Conservation (phyloP, 208 protist species). For the Blechomonas ayalai region DNA sequence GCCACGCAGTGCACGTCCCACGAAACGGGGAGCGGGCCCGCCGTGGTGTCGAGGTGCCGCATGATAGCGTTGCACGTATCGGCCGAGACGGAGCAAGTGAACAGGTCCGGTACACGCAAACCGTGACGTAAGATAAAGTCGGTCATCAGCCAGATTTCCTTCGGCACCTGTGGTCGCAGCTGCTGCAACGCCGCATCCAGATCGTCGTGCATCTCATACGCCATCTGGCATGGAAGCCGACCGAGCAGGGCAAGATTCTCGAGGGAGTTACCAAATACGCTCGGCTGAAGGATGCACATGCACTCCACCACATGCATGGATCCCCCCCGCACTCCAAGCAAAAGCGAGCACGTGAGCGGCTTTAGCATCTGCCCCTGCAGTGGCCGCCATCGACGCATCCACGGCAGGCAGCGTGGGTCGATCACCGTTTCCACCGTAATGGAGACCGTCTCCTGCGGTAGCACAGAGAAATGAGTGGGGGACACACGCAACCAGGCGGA, state of each 20-base stretch:
- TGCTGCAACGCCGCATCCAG: constrained; percentile 17
- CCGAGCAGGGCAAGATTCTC: constrained; percentile 57
- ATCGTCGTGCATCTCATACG: constrained; percentile 41
- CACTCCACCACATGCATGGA: constrained; percentile 55
- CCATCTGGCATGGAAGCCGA: constrained; percentile 41
- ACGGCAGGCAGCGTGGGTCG: constrained; percentile 49
- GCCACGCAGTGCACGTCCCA: constrained; percentile 36
- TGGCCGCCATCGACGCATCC: constrained; percentile 56
- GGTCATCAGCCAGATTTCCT: constrained; percentile 80
- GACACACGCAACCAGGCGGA: constrained; percentile 70
- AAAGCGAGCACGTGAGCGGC: constrained; percentile 34
- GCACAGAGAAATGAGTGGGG: constrained; percentile 47
- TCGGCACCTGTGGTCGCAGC: constrained; percentile 64
- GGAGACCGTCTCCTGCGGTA: constrained; percentile 59
- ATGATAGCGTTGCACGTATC: constrained; percentile 47
- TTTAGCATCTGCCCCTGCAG: constrained; percentile 42
- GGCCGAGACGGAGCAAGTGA: constrained; percentile 31
- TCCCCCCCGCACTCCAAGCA: constrained; percentile 56
- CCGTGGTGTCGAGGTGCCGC: constrained; percentile 54
- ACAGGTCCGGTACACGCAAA: constrained; percentile 36
- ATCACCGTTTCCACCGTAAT: constrained; percentile 49
- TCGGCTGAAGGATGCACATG: constrained; percentile 45
- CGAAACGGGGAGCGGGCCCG: constrained; percentile 19
- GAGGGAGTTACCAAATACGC: constrained; percentile 75
- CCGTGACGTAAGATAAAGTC: constrained; percentile 52